Percentiles rank a stretch among this genome's conserved stretches.
phyloP scores from a whole-genome alignment of 2,329 filamentous ascomycete species.

The Penicillium crustosum region DNA sequence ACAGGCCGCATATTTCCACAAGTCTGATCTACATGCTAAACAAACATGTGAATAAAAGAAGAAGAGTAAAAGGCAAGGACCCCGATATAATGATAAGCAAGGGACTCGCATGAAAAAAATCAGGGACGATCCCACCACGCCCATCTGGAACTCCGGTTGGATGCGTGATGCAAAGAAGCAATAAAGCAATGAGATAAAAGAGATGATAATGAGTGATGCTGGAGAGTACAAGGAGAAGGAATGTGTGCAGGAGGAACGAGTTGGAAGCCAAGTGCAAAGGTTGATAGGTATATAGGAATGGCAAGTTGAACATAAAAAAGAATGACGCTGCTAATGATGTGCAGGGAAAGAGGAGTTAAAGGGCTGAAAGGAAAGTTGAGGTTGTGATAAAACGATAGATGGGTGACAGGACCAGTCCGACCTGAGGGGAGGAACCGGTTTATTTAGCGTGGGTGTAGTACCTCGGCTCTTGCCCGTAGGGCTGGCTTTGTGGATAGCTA shows the following conservation, averaged over 20 bases:
- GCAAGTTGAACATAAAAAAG: conserved; percentile 7
- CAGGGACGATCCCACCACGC: conserved; percentile 21
- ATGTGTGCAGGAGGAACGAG: neutral
- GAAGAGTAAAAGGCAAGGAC: neutral
- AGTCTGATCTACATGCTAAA: conserved; percentile 3
- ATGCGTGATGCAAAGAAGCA: conserved; percentile 27
- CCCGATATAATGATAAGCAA: conserved; percentile 11
- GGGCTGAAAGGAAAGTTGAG: conserved; percentile 1
- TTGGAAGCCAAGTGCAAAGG: conserved; percentile 6
- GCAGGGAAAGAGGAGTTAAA: conserved; percentile 2
- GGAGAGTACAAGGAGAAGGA: conserved; percentile 2
- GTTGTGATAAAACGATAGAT: neutral
- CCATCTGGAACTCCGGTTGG: conserved; percentile 29
- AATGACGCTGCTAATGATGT: conserved; percentile 2
- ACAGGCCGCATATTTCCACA: conserved; percentile 1
- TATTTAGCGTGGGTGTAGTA: conserved; percentile 26
- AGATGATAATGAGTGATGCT: conserved; percentile 2
- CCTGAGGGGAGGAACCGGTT: neutral
- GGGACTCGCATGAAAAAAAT: conserved; percentile 4
- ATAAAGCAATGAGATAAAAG: neutral
- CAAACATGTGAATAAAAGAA: neutral
- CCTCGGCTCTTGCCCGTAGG: conserved; percentile 28
- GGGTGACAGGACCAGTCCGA: neutral
- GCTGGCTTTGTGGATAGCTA: conserved; percentile 30
- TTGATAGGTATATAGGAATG: conserved; percentile 1